Conservation (phyloP, 257 asterid genomes). For the Fraxinus pennsylvanica region DNA sequence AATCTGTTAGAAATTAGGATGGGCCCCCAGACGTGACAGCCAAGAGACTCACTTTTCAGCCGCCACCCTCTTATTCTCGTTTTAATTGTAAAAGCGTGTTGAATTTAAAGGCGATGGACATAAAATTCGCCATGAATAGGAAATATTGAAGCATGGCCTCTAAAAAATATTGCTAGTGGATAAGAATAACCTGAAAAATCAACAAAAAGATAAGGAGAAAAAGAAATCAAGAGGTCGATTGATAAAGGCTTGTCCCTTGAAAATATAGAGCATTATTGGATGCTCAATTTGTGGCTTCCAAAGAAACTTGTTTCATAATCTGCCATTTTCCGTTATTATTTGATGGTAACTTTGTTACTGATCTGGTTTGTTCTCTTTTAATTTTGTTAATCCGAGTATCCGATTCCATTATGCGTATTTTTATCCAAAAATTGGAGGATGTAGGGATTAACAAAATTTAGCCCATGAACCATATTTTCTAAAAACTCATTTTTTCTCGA, state of each 20-base stretch:
- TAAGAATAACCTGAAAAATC: not conserved
- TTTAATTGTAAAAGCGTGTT: not conserved
- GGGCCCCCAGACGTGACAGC: not conserved
- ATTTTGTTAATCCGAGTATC: too few species aligned
- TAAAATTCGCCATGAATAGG: not conserved
- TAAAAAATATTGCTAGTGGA: not conserved
- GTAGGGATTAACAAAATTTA: too few species aligned
- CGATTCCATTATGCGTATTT: too few species aligned
- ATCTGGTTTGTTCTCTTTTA: too few species aligned
- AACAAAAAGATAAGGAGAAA: not conserved
- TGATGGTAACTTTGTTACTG: too few species aligned
- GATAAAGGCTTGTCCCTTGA: not conserved
- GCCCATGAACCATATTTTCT: too few species aligned
- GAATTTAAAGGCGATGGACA: not conserved
- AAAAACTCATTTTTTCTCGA: too few species aligned
- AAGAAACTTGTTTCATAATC: not conserved
- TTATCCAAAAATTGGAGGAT: too few species aligned
- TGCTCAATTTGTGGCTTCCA: not conserved
- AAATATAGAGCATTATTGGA: not conserved
- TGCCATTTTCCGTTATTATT: not conserved
- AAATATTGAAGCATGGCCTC: not conserved
- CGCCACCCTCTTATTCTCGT: not conserved
- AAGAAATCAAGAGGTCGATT: not conserved
- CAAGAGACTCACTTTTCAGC: not conserved
- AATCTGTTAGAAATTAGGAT: not conserved